Base-by-base conservation (phyloP, 2,329 filamentous ascomycete species). In the Fusarium tupiense region DNA sequence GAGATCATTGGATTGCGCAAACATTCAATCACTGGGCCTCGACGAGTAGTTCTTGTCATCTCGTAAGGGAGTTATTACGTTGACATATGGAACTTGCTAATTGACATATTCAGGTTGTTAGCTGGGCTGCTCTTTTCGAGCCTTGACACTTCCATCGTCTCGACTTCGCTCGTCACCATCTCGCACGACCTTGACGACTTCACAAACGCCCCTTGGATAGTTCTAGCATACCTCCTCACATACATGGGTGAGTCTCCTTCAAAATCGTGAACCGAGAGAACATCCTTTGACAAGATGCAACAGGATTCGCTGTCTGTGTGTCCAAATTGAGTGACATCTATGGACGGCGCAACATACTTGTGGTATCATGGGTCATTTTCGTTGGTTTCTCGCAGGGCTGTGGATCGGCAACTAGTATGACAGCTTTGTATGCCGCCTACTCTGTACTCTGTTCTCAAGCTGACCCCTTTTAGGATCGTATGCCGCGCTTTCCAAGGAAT, bases 291-390 rank as follows among this genome's bases (percentile, higher is more conserved):
- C 69, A 71, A 72, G 19, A 66, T 64, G 53, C 40, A 24, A 63
- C 53, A 88, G 87, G 88, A n/a, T 89, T 89, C 56, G 86, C 88
- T 8, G 85, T 90, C 35, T 85, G 86, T 57, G 87, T 89, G 67
- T 88, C 89, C n/a, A 90, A 89, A 71, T 79, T 89, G 44, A 90
- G 88, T 73, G 88, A 90, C 75, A 87, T 90, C 24, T 90, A 89
- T 62, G 89, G 89, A n/a, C 85, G 88, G 35, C 83, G 83, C 62
- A 84, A 86, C 74, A 82, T 88, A 74, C 78, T 89, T 53, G 81
- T 86, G 29, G 78, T 83, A 40, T 88, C 88, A 12, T 90, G 88
- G 87, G 77, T 86, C 29, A 77, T 90, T 26, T 90, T 90, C 65
- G 82, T 87, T n/a, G 83, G 83, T 41, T 90, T 89, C 64, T 90